phyloP scores from a whole-genome alignment of 345 rosid genomes.

The Pistacia atlantica region DNA sequence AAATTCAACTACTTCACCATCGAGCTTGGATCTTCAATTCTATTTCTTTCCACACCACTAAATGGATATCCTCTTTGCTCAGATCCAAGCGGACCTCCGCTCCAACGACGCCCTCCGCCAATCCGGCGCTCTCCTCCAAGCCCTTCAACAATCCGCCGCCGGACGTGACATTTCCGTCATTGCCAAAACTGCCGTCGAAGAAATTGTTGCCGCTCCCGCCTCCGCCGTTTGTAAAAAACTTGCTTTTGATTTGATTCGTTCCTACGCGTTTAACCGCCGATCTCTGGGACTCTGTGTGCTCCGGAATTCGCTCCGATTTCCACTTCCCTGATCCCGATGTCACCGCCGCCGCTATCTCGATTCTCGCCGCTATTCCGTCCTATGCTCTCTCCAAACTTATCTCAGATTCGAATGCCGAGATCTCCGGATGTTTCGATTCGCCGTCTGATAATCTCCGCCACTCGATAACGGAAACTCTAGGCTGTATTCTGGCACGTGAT shows the following conservation, averaged over 20 bases:
- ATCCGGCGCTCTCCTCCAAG: slow-evolving; percentile 85
- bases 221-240: slow-evolving; percentile 98
- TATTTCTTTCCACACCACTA: background rate
- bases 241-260: slow-evolving; percentile 93
- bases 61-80: slow-evolving; percentile 94
- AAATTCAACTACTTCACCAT: background rate
- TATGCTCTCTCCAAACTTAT: slow-evolving; percentile 78
- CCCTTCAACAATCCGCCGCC: slow-evolving; percentile 97
- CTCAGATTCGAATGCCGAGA: slow-evolving; percentile 68
- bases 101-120: slow-evolving; percentile 98
- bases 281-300: slow-evolving; percentile 88
- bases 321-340: slow-evolving; percentile 96
- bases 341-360: slow-evolving; percentile 85
- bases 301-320: slow-evolving; percentile 81
- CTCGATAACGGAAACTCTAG: slow-evolving; percentile 88
- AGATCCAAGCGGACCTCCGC: slow-evolving; percentile 99
- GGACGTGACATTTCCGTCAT: slow-evolving; percentile 87
- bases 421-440: slow-evolving; percentile 80
- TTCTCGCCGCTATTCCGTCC: slow-evolving; percentile 88
- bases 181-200: slow-evolving; percentile 93
- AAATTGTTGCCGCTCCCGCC: slow-evolving; percentile 88
- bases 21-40: slow-evolving; percentile 10
- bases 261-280: slow-evolving; percentile 93
- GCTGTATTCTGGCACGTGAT: slow-evolving; percentile 88
- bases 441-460: slow-evolving; percentile 71